A percentile compares a stretch with the other conserved stretches of the same genome.
phyloP scores from a whole-genome alignment of 148 eudicot species.

The Fagopyrum tataricum region DNA sequence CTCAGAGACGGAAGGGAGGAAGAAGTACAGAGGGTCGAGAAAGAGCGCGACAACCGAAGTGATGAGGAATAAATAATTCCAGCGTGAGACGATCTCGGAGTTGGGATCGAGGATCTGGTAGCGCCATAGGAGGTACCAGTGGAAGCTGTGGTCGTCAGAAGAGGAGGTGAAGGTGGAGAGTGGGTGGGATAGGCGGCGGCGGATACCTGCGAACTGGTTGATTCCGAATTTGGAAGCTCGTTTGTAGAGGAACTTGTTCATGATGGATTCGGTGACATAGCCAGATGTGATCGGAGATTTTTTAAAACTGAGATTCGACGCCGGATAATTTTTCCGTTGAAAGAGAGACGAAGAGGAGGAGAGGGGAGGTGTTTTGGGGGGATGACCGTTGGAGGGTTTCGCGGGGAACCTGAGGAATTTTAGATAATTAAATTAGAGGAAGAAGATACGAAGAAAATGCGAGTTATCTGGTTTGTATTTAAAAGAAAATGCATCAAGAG shows the following conservation, averaged over 20 bases:
- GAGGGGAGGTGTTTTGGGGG: neutral
- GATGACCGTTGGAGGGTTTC: slow-evolving; percentile 15
- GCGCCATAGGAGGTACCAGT: slow-evolving; percentile 29
- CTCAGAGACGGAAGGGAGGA: slow-evolving; percentile 27
- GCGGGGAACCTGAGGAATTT: slow-evolving; percentile 13
- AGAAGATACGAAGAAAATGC: neutral
- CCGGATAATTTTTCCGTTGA: neutral
- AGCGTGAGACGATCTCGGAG: slow-evolving; percentile 26
- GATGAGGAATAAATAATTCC: slow-evolving; percentile 38
- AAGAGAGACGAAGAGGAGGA: neutral
- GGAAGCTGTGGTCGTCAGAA: slow-evolving; percentile 23
- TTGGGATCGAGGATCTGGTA: slow-evolving; percentile 40
- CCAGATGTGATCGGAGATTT: neutral
- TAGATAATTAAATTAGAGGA: neutral
- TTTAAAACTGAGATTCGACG: neutral
- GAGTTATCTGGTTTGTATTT: neutral
- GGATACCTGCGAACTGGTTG: neutral
- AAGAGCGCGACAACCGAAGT: slow-evolving; percentile 32
- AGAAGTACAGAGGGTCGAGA: slow-evolving; percentile 36
- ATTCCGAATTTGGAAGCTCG: slow-evolving; percentile 15
- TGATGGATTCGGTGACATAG: neutral
- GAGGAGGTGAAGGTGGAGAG: slow-evolving; percentile 17
- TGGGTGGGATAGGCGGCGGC: slow-evolving; percentile 24
- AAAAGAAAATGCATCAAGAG: neutral
- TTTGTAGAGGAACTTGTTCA: slow-evolving; percentile 22